These are phyloP conservation scores for Fusarium sp. DNA, from an alignment of 2,329 filamentous ascomycete species.

Conservation along the genomic window DNA sequence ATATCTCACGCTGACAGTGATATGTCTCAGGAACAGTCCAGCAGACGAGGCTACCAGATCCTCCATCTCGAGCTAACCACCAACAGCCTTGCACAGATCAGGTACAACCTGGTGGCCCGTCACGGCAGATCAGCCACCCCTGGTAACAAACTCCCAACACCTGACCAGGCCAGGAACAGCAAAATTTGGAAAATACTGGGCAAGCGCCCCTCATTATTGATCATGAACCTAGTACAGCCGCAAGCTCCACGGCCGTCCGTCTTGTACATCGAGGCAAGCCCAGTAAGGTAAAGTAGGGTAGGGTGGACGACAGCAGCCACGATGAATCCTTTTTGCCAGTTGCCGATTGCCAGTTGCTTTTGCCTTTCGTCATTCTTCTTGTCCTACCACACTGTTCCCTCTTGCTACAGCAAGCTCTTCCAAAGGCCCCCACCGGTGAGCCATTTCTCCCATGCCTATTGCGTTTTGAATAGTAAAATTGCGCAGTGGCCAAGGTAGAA, in stretches of 20 bases:
- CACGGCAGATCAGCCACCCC: constrained; percentile 23
- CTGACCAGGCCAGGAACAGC: constrained; percentile 24
- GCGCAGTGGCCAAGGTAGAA: constrained; percentile 99
- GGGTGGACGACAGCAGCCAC: constrained; percentile 37
- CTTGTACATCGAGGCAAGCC: constrained; percentile 39
- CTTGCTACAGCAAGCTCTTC: constrained; percentile 50
- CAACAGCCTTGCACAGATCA: constrained; percentile 29
- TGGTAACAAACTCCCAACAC: constrained; percentile 16
- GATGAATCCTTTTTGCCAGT: constrained; percentile 22
- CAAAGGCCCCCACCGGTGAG: constrained; percentile 48
- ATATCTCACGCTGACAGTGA: constrained; percentile 16
- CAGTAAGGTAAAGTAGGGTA: constrained; percentile 37
- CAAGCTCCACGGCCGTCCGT: constrained; percentile 26
- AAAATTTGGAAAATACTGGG: constrained; percentile 41
- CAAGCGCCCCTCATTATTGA: constrained; percentile 45
- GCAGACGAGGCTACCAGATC: constrained; percentile 8
- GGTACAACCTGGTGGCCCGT: constrained; percentile 20
- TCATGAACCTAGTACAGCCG: constrained; percentile 43
- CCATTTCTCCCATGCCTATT: constrained; percentile 68
- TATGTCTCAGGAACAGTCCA: constrained; percentile 26
- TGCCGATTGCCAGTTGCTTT: constrained; percentile 8
- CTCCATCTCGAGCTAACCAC: constrained; percentile 17
- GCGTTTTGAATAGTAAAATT: constrained; percentile 98
- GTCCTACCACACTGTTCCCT: constrained; percentile 38
- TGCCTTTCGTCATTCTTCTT: constrained; percentile 24